These are phyloP conservation scores for Pholiota conissans DNA, from an alignment of 768 basidiomycete genomes.

Conservation along the genomic window DNA sequence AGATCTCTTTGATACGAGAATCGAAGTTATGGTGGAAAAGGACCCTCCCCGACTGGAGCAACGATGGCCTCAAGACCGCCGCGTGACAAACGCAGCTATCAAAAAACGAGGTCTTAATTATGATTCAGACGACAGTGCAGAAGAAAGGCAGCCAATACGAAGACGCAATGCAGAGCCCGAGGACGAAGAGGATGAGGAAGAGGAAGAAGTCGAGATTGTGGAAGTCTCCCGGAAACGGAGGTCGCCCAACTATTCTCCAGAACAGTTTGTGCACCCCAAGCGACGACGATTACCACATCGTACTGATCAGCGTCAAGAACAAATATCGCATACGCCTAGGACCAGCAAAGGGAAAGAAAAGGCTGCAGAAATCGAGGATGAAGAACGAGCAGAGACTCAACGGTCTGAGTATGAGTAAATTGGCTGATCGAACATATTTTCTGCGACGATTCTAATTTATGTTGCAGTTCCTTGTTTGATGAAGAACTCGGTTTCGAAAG, in stretches of 20 bases:
- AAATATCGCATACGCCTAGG: background rate
- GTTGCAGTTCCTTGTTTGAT: background rate
- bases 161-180: background rate
- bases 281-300: too few relatives aligned
- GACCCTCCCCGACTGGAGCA: conserved; percentile 27
- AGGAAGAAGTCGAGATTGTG: background rate
- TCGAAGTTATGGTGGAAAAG: conserved; percentile 25
- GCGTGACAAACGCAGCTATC: conserved; percentile 1
- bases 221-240: conserved; percentile 3
- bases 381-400: conserved; percentile 8
- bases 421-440: background rate
- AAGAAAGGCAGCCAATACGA: conserved; percentile 10
- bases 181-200: conserved; percentile 10
- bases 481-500: background rate
- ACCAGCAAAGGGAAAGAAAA: conserved; percentile 8
- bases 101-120: background rate
- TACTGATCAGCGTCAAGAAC: background rate
- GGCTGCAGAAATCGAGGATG: conserved; percentile 3
- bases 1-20: conserved; percentile 32
- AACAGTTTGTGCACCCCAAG: too few relatives aligned
- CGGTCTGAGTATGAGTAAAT: background rate
- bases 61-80: conserved; percentile 23
- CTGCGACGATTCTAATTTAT: background rate
- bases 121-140: background rate
- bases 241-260: background rate